Conservation (phyloP, 805 yeast genomes). For the Priceomyces carsonii region DNA sequence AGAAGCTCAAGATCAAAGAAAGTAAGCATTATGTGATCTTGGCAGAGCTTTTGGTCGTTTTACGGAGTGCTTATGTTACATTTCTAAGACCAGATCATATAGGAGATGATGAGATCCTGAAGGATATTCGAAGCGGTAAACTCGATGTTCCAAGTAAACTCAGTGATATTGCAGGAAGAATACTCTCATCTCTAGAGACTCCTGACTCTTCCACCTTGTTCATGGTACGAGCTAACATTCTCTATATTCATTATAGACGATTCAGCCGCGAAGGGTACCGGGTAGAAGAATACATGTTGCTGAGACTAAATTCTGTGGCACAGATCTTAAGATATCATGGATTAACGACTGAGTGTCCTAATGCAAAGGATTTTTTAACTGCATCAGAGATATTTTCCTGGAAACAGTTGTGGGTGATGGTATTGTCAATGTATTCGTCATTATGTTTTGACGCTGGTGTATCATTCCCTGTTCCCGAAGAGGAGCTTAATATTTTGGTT, state of each 20-base stretch:
- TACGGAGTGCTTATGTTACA: neutral
- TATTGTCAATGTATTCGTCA: neutral
- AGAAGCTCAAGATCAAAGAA: neutral
- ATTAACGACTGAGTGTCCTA: neutral
- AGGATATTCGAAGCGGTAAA: neutral
- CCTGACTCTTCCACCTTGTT: neutral
- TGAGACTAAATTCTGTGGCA: neutral
- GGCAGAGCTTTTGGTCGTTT: neutral
- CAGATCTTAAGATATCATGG: neutral
- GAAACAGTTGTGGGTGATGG: conserved; percentile 2
- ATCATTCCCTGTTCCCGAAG: neutral
- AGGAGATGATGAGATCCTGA: neutral
- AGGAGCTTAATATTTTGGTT: conserved; percentile 1
- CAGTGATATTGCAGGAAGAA: neutral
- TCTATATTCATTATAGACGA: neutral
- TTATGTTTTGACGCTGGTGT: conserved; percentile 2
- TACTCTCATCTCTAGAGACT: neutral
- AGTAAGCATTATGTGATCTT: conserved; percentile 1
- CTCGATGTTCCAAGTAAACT: neutral
- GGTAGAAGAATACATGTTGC: conserved; percentile 1
- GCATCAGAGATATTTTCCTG: neutral
- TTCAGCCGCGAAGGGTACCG: conserved; percentile 1
- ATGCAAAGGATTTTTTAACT: conserved; percentile 1
- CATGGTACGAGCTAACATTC: neutral
- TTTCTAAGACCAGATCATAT: neutral